These are phyloP conservation scores for Linanthus parryae DNA, from an alignment of 148 eudicot genomes.

Conservation along the genomic window DNA sequence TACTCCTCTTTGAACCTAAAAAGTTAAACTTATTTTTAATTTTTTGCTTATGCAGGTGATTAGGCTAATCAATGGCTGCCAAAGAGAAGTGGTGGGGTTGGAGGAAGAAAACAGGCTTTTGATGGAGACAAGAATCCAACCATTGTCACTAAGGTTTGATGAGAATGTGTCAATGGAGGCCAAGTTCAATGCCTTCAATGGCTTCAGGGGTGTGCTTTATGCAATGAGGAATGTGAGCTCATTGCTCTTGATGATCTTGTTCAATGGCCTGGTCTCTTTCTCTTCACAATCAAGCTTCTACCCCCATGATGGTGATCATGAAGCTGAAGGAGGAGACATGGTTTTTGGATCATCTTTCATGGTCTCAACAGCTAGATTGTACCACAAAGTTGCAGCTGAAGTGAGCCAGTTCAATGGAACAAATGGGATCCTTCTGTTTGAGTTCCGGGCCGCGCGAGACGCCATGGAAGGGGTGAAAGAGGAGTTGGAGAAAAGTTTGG, in stretches of 20 bases:
- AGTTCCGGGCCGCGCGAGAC: constrained; percentile 21
- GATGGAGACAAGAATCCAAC: constrained; percentile 38
- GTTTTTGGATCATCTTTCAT: constrained; percentile 32
- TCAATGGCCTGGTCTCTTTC: constrained; percentile 37
- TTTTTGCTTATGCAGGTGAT: constrained; percentile 24
- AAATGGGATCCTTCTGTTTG: constrained; percentile 26
- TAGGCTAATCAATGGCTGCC: constrained; percentile 33
- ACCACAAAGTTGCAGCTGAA: constrained; percentile 24
- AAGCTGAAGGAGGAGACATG: constrained; percentile 29
- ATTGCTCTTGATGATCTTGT: constrained; percentile 32
- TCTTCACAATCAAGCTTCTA: constrained; percentile 26
- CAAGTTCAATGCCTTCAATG: constrained; percentile 39
- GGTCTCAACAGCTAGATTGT: constrained; percentile 35
- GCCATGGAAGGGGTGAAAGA: constrained; percentile 35
- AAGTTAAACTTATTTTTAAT: background rate
- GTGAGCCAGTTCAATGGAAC: constrained; percentile 12
- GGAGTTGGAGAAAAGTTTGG: constrained; percentile 18
- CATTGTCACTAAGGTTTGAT: constrained; percentile 30
- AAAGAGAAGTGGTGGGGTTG: constrained; percentile 36
- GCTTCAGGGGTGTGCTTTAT: constrained; percentile 41
- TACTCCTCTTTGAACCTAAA: background rate
- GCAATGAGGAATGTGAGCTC: constrained; percentile 40
- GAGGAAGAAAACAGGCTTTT: constrained; percentile 42
- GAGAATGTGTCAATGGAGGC: constrained; percentile 27
- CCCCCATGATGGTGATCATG: constrained; percentile 15